Evolutionary conservation across 306 rosid species (phyloP).

Genomic region (Malus asiatica): DNA sequence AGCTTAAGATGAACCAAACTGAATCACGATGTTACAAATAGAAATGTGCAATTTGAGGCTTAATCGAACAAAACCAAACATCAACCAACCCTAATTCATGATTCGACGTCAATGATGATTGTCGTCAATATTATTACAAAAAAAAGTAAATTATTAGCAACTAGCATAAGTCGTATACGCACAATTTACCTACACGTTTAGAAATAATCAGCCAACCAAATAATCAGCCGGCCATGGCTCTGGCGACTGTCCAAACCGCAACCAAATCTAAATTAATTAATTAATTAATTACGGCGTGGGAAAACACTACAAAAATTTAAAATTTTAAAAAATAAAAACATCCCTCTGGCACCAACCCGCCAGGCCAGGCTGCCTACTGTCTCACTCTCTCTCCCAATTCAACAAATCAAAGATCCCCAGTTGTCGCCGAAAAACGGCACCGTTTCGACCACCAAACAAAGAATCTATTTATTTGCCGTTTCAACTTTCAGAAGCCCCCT

Average conservation of each 20-base stretch:
- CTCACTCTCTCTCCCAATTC: not conserved
- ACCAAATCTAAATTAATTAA: not conserved
- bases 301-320: not conserved
- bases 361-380: conserved; percentile 6
- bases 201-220: not conserved
- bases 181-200: not conserved
- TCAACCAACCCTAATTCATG: not conserved
- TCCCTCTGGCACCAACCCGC: conserved; percentile 12
- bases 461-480: conserved; percentile 30
- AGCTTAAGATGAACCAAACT: not conserved
- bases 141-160: no score
- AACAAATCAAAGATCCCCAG: conserved; percentile 14
- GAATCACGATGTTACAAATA: not conserved
- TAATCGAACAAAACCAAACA: not conserved
- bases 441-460: conserved; percentile 7
- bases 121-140: not conserved
- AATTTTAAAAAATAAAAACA: not conserved
- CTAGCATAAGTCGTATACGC: rapidly evolving
- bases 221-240: not conserved
- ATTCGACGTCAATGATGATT: not conserved
- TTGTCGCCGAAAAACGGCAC: conserved; percentile 20
- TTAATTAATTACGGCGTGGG: not conserved
- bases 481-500: conserved; percentile 4
- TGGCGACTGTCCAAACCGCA: not conserved
- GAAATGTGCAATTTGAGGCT: no score